These are phyloP conservation scores for Eucalyptus curtisii DNA, from an alignment of 345 rosid genomes.

Conservation along the genomic window DNA sequence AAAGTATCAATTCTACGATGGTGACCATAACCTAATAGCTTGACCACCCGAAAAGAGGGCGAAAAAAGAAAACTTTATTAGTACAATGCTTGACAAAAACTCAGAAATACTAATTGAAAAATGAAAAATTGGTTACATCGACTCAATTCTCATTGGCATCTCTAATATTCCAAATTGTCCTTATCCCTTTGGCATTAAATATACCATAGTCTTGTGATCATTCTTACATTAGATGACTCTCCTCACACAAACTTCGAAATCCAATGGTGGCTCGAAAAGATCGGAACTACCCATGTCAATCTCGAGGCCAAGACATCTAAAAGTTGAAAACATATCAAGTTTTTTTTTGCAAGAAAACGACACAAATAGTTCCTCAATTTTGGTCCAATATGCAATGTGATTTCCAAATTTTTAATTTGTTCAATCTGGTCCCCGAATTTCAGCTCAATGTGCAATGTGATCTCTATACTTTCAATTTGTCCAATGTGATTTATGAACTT, in stretches of 20 bases:
- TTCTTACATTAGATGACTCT: background rate
- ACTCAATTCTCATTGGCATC: background rate
- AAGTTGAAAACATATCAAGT: background rate
- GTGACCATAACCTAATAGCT: background rate
- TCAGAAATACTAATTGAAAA: background rate
- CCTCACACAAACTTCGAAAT: background rate
- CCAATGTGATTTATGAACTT: too few relatives aligned
- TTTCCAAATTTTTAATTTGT: too few relatives aligned
- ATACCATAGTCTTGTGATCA: background rate
- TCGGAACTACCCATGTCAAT: background rate
- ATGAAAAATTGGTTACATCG: background rate
- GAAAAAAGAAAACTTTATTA: background rate
- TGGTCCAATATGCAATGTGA: too few relatives aligned
- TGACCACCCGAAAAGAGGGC: background rate
- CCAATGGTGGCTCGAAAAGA: background rate
- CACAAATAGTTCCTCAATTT: too few relatives aligned
- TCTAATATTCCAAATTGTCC: background rate
- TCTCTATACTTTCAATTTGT: accelerated
- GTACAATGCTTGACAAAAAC: background rate
- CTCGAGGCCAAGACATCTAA: background rate
- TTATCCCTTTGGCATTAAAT: background rate
- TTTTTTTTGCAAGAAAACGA: accelerated
- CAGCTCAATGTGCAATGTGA: accelerated
- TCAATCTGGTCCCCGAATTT: accelerated
- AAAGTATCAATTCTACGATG: background rate